These are phyloP conservation scores for Didymella pomorum DNA, from an alignment of 2,329 filamentous ascomycete genomes.

Conservation along the genomic window DNA sequence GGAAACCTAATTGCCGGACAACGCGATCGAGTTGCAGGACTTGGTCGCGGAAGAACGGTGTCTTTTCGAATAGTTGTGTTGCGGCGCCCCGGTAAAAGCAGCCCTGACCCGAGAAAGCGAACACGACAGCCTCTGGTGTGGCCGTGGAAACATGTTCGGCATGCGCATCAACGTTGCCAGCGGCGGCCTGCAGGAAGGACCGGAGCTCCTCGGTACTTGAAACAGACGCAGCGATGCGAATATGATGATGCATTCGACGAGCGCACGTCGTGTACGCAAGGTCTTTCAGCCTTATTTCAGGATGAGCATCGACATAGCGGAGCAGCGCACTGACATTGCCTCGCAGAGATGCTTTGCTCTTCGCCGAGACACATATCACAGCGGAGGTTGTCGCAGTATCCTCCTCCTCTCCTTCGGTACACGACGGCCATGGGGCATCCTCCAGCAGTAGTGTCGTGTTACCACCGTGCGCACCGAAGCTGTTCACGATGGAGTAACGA, in stretches of 20 bases:
- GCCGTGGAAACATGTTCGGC: neutral
- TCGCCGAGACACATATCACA: neutral
- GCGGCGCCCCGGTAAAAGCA: neutral
- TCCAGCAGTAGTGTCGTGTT: neutral
- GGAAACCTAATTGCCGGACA: neutral
- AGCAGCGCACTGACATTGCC: no score
- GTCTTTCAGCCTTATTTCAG: no score
- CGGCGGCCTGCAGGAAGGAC: neutral
- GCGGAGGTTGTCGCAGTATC: neutral
- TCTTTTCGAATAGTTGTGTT: neutral
- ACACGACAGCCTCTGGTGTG: neutral
- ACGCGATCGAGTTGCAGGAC: neutral
- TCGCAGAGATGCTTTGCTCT: no score
- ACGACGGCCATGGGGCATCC: neutral
- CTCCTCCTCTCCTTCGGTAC: neutral
- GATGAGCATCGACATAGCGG: no score
- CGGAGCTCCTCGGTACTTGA: neutral
- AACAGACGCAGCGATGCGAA: no score
- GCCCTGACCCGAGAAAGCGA: neutral
- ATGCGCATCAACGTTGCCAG: neutral
- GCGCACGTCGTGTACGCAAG: no score
- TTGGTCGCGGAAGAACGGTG: neutral
- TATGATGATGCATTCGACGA: no score
- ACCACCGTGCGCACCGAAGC: neutral
- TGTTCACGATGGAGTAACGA: slow-evolving; percentile 19